These are phyloP conservation scores for Septoria petroselini DNA, from an alignment of 2,329 filamentous ascomycete species.

Conservation along the genomic window DNA sequence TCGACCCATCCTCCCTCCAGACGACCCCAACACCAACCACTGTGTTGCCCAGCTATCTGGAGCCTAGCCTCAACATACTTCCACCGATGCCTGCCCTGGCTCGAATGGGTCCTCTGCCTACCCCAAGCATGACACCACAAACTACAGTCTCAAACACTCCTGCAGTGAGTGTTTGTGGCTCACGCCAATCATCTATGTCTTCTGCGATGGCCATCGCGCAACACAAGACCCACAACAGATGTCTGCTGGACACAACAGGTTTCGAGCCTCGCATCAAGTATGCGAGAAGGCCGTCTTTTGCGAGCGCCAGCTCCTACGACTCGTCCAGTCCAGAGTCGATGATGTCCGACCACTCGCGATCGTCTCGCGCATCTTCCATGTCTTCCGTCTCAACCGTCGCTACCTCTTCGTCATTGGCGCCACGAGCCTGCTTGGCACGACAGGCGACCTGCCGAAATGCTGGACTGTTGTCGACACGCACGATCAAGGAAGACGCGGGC, in stretches of 20 bases:
- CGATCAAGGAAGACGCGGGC: conserved; percentile 30
- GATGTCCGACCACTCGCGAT: conserved; percentile 57
- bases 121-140: conserved; percentile 61
- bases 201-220: conserved; percentile 58
- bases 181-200: conserved; percentile 57
- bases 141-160: conserved; percentile 54
- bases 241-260: conserved; percentile 50
- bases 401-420: conserved; percentile 48
- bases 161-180: conserved; percentile 57
- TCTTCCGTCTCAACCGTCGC: conserved; percentile 51
- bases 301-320: conserved; percentile 52
- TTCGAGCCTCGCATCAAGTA: conserved; percentile 44
- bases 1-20: conserved; percentile 40
- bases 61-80: conserved; percentile 50
- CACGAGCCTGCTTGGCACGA: conserved; percentile 50
- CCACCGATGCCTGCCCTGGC: conserved; percentile 54
- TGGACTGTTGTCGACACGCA: conserved; percentile 39
- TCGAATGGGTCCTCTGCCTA: conserved; percentile 57
- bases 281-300: conserved; percentile 48
- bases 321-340: conserved; percentile 60
- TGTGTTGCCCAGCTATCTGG: conserved; percentile 48
- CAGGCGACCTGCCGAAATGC: conserved; percentile 53
- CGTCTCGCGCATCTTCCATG: conserved; percentile 55
- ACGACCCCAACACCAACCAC: conserved; percentile 44
- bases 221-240: conserved; percentile 54